Conservation (phyloP, 345 rosid species). For the Dovyalis caffra region DNA sequence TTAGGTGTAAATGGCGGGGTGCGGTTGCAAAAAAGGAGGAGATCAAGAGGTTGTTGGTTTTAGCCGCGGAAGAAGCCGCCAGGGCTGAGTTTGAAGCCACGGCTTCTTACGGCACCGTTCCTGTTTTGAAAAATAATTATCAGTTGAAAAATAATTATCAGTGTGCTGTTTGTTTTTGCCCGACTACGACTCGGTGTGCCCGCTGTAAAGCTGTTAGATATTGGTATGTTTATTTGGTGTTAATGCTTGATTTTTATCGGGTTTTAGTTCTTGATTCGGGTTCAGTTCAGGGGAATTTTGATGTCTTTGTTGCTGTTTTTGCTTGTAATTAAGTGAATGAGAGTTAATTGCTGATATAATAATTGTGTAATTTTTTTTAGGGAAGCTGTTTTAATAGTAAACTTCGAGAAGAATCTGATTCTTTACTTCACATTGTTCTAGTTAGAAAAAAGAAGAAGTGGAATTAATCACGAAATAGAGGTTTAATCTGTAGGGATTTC, state of each 20-base stretch:
- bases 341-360: neutral
- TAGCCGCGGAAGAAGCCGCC: conserved; percentile 81
- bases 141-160: conserved; percentile 39
- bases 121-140: conserved; percentile 34
- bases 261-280: neutral
- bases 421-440: neutral
- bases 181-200: conserved; percentile 79
- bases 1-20: conserved; percentile 73
- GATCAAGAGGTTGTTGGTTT: conserved; percentile 66
- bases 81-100: conserved; percentile 86
- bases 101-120: conserved; percentile 33
- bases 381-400: neutral
- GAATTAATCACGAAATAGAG: neutral
- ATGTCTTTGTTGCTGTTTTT: neutral
- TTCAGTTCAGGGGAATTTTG: neutral
- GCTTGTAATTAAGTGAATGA: neutral
- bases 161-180: conserved; percentile 74
- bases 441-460: neutral
- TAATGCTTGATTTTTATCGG: neutral
- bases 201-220: conserved; percentile 86
- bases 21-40: conserved; percentile 61
- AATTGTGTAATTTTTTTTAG: neutral
- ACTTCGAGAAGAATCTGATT: neutral
- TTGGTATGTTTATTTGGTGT: conserved; percentile 53
- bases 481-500: neutral